These are phyloP conservation scores for Spergularia azorica DNA, from an alignment of 179 eudicot genomes.

Conservation along the genomic window DNA sequence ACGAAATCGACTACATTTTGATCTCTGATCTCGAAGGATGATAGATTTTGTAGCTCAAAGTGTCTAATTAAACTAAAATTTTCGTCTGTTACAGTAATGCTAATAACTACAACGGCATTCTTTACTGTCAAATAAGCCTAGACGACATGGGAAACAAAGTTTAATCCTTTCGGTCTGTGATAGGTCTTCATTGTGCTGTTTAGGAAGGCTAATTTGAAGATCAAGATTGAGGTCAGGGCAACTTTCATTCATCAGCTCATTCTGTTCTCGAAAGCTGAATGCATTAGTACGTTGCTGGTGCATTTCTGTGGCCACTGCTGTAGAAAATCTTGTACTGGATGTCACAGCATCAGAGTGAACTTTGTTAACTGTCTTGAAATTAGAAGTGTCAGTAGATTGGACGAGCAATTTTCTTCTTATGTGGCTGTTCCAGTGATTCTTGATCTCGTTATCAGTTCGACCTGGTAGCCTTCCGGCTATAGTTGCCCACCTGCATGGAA, in stretches of 20 bases:
- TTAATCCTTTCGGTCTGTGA: background rate
- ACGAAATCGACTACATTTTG: too few relatives aligned
- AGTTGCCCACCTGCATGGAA: slow-evolving; percentile 2
- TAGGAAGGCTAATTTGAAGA: background rate
- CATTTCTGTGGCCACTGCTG: background rate
- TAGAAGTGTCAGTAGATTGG: background rate
- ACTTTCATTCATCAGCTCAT: background rate
- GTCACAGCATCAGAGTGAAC: background rate
- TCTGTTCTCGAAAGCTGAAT: background rate
- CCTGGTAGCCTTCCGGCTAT: slow-evolving; percentile 7
- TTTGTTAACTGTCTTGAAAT: background rate
- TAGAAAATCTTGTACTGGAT: background rate
- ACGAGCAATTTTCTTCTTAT: background rate
- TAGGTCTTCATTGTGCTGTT: background rate
- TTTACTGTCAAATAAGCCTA: background rate
- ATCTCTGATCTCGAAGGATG: too few relatives aligned
- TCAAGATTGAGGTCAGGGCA: background rate
- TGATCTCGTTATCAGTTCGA: background rate
- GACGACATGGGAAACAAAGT: background rate
- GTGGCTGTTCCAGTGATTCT: slow-evolving; percentile 7
- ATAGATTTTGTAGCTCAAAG: too few relatives aligned
- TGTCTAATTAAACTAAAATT: too few relatives aligned
- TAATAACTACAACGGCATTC: background rate
- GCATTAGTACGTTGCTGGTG: background rate
- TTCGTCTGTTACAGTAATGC: background rate